A percentile compares a stretch with the other conserved stretches of the same genome.
These are phyloP conservation scores for Septoria petroselini DNA, from an alignment of 2,329 filamentous ascomycete species.

Conservation along the genomic window DNA sequence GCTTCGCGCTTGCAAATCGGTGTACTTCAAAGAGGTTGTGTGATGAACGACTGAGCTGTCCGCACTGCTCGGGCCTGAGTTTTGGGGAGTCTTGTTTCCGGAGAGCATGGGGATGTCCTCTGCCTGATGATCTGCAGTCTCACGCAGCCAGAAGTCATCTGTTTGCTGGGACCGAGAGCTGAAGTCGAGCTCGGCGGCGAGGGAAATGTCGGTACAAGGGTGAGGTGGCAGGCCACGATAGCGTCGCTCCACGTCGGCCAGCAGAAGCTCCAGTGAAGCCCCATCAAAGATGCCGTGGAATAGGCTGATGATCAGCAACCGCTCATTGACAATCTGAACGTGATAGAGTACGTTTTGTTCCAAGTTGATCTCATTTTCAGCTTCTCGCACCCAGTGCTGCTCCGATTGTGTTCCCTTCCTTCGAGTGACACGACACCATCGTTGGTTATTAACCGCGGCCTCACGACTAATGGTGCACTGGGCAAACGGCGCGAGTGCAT, in stretches of 20 bases:
- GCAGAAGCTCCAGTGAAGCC: constrained; percentile 17
- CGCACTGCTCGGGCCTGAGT: background rate
- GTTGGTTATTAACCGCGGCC: background rate
- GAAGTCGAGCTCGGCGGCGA: background rate
- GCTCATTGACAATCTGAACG: background rate
- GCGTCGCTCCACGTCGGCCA: constrained; percentile 10
- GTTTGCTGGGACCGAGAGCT: background rate
- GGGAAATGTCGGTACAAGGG: constrained; percentile 9
- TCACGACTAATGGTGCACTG: constrained; percentile 12
- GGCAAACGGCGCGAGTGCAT: constrained; percentile 16
- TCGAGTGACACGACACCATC: background rate
- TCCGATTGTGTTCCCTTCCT: background rate
- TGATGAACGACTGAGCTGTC: background rate
- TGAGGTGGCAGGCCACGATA: constrained; percentile 1
- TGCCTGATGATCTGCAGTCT: background rate
- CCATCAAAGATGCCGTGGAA: constrained; percentile 23
- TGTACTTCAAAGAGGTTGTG: background rate
- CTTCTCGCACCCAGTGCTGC: constrained; percentile 1
- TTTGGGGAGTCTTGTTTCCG: background rate
- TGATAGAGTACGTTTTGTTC: constrained; percentile 6
- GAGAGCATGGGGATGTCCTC: background rate
- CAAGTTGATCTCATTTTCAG: constrained; percentile 11
- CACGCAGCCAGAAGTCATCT: background rate
- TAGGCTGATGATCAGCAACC: constrained; percentile 11
- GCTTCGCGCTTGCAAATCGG: background rate